Percentiles rank a stretch among this genome's conserved stretches.
Conservation (phyloP, 1,139 yeast species). For the Suhomyces panamericanus region DNA sequence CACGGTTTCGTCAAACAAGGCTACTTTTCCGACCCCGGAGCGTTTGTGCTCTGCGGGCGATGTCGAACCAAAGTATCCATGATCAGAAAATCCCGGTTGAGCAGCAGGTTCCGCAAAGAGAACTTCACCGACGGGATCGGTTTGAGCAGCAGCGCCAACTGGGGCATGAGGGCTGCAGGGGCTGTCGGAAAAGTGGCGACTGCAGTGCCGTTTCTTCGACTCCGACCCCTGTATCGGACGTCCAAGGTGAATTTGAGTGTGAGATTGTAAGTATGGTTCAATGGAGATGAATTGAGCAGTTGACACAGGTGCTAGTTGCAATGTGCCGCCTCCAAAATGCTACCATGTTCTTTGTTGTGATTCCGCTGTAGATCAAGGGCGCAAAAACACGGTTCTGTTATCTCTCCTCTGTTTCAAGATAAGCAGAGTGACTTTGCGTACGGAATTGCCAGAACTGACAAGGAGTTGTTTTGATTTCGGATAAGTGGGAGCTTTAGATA, state of each 20-base stretch:
- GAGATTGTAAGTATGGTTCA: conserved; percentile 2
- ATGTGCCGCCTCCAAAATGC: no score
- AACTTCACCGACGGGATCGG: conserved; percentile 18
- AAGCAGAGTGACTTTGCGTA: no score
- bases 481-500: no score
- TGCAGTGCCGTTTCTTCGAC: conserved; percentile 25
- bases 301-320: no score
- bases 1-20: conserved; percentile 31
- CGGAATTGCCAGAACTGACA: no score
- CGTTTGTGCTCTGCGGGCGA: conserved; percentile 17
- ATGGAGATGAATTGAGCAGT: no score
- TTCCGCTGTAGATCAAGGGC: no score
- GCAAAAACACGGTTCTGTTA: no score
- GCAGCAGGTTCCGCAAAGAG: conserved; percentile 22
- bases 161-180: conserved; percentile 28
- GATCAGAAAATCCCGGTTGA: conserved; percentile 27
- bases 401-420: no score
- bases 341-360: no score
- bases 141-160: conserved; percentile 24
- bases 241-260: conserved; percentile 20
- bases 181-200: conserved; percentile 27
- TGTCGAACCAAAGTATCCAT: conserved; percentile 24
- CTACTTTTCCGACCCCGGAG: conserved; percentile 30
- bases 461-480: no score
- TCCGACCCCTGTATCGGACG: conserved; percentile 15